Evolutionary conservation across 352 stramenopile species (phyloP).

Genomic region (Globisporangium carolinianum): DNA sequence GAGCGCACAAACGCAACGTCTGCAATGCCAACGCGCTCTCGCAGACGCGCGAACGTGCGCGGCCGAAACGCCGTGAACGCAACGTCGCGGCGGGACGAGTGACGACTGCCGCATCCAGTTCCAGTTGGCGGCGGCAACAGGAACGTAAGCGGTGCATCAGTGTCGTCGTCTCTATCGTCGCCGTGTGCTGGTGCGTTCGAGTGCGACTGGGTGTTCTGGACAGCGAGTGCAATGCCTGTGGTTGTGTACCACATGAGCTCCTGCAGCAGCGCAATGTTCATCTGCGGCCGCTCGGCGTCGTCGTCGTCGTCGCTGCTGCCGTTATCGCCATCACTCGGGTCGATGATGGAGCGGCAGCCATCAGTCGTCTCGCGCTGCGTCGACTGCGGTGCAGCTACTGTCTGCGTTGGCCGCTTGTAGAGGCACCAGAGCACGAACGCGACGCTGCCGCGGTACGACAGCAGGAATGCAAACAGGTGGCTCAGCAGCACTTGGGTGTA

Average conservation of each 20-base stretch:
- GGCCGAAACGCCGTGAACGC: conserved; percentile 61
- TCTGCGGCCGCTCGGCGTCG: conserved; percentile 57
- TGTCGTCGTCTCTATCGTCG: not conserved
- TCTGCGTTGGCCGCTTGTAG: conserved; percentile 34
- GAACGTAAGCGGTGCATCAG: conserved; percentile 20
- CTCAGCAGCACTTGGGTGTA: conserved; percentile 39
- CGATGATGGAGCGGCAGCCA: no score
- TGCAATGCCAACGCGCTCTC: conserved; percentile 47
- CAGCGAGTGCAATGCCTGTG: conserved; percentile 54
- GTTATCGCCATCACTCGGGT: conserved; percentile 18
- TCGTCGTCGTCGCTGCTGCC: conserved; percentile 57
- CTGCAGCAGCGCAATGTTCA: conserved; percentile 70
- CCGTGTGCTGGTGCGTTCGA: conserved; percentile 3
- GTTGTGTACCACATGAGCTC: conserved; percentile 80
- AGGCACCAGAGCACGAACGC: conserved; percentile 69
- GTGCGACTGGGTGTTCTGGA: conserved; percentile 18
- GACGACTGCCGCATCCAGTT: conserved; percentile 15
- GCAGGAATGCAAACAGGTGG: conserved; percentile 54
- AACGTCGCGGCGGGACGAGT: conserved; percentile 9
- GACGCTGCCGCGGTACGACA: conserved; percentile 66
- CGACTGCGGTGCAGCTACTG: conserved; percentile 8
- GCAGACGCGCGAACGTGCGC: conserved; percentile 39
- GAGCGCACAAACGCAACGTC: conserved; percentile 46
- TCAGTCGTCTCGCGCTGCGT: conserved; percentile 9
- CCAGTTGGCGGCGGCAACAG: conserved; percentile 14